Evolutionary conservation across 2,329 filamentous ascomycete species (phyloP).

Genomic region (Cercospora sojina): DNA sequence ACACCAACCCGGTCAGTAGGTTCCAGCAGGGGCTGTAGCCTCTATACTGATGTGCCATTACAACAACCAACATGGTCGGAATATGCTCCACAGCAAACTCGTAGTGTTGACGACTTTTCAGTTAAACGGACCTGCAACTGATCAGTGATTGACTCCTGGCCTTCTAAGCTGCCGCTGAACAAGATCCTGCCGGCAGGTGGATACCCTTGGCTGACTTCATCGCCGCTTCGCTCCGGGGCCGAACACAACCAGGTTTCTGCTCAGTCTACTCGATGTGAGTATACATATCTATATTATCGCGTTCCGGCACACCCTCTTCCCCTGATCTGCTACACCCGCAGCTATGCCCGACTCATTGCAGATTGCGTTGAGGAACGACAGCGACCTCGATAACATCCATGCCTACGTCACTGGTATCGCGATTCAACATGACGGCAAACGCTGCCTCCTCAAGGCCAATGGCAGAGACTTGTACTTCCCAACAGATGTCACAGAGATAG

Average conservation of each 20-base stretch:
- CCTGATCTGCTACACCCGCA: not conserved
- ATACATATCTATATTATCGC: not conserved
- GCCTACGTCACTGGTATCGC: constrained; percentile 42
- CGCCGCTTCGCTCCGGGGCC: not conserved
- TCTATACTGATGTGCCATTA: not conserved
- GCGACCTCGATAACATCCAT: constrained; percentile 35
- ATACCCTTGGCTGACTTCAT: constrained; percentile 11
- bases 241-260: constrained; percentile 5
- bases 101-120: not conserved
- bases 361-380: constrained; percentile 39
- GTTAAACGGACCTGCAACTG: not conserved
- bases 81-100: not conserved
- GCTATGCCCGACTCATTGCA: constrained; percentile 39
- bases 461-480: constrained; percentile 40
- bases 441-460: constrained; percentile 38
- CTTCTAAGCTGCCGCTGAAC: not conserved
- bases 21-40: not conserved
- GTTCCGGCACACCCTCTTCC: not conserved
- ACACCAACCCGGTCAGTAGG: not conserved
- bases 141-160: not conserved
- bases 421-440: constrained; percentile 36
- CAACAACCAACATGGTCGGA: not conserved
- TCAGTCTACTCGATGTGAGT: not conserved
- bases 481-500: constrained; percentile 34
- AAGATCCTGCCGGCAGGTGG: not conserved